Evolutionary conservation across 2,329 filamentous ascomycete species (phyloP).

Genomic region (Cercospora sesami): DNA sequence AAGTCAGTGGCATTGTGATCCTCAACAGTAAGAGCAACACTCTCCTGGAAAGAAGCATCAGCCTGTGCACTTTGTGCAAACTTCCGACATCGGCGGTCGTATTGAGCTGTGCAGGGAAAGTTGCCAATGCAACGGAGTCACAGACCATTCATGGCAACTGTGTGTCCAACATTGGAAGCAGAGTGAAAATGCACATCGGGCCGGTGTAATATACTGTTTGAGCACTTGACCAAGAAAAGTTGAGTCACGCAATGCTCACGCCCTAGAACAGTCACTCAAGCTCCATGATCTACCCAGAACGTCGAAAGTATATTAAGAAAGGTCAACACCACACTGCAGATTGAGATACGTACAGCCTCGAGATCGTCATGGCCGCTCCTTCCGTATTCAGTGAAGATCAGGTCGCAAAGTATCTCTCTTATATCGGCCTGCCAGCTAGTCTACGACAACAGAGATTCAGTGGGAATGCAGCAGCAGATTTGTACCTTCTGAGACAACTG

Average conservation of each 20-base stretch:
- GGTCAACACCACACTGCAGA: not conserved
- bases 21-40: too few species aligned
- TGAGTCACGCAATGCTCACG: not conserved
- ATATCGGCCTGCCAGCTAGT: slow-evolving; percentile 16
- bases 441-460: slow-evolving; percentile 16
- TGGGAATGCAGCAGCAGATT: slow-evolving; percentile 11
- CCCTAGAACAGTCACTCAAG: not conserved
- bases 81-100: not conserved
- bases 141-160: not conserved
- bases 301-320: not conserved
- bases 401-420: slow-evolving; percentile 14
- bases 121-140: not conserved
- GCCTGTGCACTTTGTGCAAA: not conserved
- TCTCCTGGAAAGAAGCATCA: not conserved
- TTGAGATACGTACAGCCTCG: not conserved
- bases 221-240: not conserved
- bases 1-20: too few species aligned
- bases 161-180: not conserved
- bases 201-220: not conserved
- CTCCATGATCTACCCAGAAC: not conserved
- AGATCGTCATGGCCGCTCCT: not conserved
- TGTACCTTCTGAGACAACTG: slow-evolving; percentile 21
- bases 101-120: not conserved
- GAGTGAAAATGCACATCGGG: not conserved
- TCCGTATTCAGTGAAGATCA: slow-evolving; percentile 16